Percentiles rank a stretch among this genome's conserved stretches.
These are phyloP conservation scores for Exophiala sp. DNA, from an alignment of 2,329 filamentous ascomycete genomes.

Conservation along the genomic window DNA sequence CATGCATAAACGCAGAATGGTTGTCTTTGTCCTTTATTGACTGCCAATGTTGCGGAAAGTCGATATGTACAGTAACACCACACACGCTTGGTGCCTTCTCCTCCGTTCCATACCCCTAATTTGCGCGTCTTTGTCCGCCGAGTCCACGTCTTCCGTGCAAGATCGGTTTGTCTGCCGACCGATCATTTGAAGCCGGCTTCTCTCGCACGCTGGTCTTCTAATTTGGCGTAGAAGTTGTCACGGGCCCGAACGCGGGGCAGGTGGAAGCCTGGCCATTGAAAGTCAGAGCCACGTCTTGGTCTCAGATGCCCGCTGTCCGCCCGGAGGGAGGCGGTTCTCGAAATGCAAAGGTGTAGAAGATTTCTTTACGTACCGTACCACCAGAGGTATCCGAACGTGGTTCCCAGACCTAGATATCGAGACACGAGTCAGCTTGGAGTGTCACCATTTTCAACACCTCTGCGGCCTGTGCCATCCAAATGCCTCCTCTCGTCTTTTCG, in stretches of 20 bases:
- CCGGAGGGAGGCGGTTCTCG: too few species aligned
- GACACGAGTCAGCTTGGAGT: constrained; percentile 2
- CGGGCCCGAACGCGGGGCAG: constrained; percentile 58
- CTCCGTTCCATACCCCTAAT: background rate
- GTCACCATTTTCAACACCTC: background rate
- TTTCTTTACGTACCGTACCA: constrained; percentile 56
- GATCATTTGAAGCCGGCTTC: constrained; percentile 28
- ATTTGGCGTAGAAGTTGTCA: constrained; percentile 58
- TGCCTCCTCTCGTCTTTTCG: background rate
- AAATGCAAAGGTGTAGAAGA: background rate
- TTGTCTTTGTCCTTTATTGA: constrained; percentile 1
- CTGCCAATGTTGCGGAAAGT: background rate
- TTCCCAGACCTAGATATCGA: constrained; percentile 52
- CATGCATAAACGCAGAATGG: background rate
- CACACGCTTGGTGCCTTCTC: background rate
- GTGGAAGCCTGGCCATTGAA: constrained; percentile 48
- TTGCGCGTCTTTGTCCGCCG: too few species aligned
- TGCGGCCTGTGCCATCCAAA: background rate
- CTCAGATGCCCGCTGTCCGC: too few species aligned
- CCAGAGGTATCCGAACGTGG: constrained; percentile 58
- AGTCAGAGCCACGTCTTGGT: too few species aligned
- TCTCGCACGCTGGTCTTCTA: constrained; percentile 55
- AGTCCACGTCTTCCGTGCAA: too few species aligned
- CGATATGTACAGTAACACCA: constrained; percentile 3
- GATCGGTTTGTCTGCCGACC: too few species aligned